Base-by-base conservation (phyloP, 2,329 filamentous ascomycete species). In the Pseudogymnoascus destructans region DNA sequence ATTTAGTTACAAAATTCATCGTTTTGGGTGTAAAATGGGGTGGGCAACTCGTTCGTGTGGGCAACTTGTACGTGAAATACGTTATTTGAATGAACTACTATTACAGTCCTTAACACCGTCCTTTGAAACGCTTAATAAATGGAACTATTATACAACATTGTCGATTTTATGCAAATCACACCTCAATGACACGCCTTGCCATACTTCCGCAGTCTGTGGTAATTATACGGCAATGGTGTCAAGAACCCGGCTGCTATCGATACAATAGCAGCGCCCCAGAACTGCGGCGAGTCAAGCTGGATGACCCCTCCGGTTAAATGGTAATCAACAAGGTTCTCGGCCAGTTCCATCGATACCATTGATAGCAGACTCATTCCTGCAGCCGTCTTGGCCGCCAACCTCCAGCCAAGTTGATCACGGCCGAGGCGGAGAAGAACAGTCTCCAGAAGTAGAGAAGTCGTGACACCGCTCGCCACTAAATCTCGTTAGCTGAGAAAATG, bases 331-430 rank as follows among this genome's bases (percentile, higher is more conserved):
- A 70, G 60, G 61, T 81, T 81, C 63, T 81, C 74, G 0, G 75
- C 77, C 2, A 71, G 61, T 64, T 81, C 79, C 79, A 82, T 82
- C 0, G 78, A 77, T 1, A 80, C 8, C 79, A 81, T 81, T 0
- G 78, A 81, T 8, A 81, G 75, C 54, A 80, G 67, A 59, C 79
- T 81, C 79, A 81, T 82, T 0, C 79, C 79, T 19, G 75, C 73
- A 0, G 79, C 79, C 0, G 79, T 81, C 46, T 71, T 75, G 2
- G 70, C 72, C 0, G 79, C 79, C 0, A 63, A 64, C 0, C 64
- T 59, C 77, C 76, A 80, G 0, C 74, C 62, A 0, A 81, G 67
- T 6, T 68, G 65, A 57, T 81, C 79, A 1, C 70, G 71, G 0
- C 78, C 79, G 0, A 71, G 63, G 0, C 72, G 72, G 1, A 81